Evolutionary conservation across 257 asterid species (phyloP), one percentile per base, ranked within the genome.

Genomic region (Capsicum pubescens): DNA sequence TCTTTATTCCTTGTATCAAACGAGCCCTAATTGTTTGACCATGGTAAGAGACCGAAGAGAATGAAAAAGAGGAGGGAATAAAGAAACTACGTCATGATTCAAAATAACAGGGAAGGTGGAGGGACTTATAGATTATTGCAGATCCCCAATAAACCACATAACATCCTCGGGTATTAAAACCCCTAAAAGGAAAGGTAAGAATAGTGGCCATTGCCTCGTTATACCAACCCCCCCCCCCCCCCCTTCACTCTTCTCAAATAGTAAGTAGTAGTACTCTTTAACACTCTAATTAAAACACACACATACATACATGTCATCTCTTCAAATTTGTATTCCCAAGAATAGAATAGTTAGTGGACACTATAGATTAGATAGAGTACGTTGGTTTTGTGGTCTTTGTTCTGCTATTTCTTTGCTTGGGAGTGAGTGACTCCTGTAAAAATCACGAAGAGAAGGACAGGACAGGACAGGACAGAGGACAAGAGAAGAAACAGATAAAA

Each of bases 341-440:
- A 83, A 39, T 80, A 74, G 44, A 26, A 26, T 26, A 26, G 3
- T 39, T 39, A 39, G 44, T 39, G 44, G 44, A 3, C 44, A 39
- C 44, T 39, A 39, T 39, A 39, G 32, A 8, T 54, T 77, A 42
- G 59, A 84, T 74, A 79, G 82, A 83, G 84, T 39, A 39, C 44
- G 44, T 82, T 67, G 81, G 84, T 83, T 79, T 59, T 82, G 32
- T 54, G 64, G 64, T 54, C 50, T 74, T 74, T 74, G 61, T 8
- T 74, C 61, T 74, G 17, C 81, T 83, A 86, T 79, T 59, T 26
- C 64, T 83, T 78, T 85, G 87, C 95, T 89, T 91, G 95, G 93
- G 88, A 93, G 97, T 92, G 93, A 89, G 97, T 85, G 97, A 80
- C 70, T n/a, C 12, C 39, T 39, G 44, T 39, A 39, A 39, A 39